Evolutionary conservation across 352 stramenopile genomes (phyloP).

Genomic region (Phytophthora europaea): DNA sequence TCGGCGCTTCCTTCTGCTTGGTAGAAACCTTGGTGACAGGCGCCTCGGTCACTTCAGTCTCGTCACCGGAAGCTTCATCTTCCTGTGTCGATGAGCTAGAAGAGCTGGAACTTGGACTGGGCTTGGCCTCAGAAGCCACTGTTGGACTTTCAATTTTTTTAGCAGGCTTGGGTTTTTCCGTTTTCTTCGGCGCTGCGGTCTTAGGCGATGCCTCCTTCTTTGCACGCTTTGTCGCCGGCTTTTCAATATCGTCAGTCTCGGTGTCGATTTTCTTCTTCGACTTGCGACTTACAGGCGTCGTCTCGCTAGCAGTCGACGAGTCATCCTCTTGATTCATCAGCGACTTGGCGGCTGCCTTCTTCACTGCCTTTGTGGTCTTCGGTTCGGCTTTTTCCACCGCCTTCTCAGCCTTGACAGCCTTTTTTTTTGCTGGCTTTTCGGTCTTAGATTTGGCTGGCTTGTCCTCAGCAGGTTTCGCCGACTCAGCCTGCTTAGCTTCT

Average conservation of each 20-base stretch:
- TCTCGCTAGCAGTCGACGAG: conserved; percentile 36
- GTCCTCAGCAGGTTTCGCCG: conserved; percentile 6
- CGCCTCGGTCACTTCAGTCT: conserved; percentile 36
- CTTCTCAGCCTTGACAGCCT: background rate
- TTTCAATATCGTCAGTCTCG: conserved; percentile 32
- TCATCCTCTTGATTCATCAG: conserved; percentile 17
- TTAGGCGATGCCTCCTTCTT: conserved; percentile 42
- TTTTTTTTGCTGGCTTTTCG: conserved; percentile 30
- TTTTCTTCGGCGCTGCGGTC: conserved; percentile 31
- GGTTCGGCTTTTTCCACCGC: conserved; percentile 2
- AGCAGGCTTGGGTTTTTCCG: conserved; percentile 29
- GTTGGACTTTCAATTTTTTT: conserved; percentile 21
- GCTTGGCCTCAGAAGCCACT: conserved; percentile 12
- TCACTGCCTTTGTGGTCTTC: conserved; percentile 24
- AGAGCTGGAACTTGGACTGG: conserved; percentile 24
- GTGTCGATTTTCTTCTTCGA: conserved; percentile 52
- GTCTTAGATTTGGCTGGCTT: background rate
- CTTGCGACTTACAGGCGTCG: conserved; percentile 28
- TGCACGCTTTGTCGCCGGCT: conserved; percentile 48
- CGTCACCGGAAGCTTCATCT: conserved; percentile 31
- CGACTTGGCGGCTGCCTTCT: conserved; percentile 27
- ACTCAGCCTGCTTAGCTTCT: conserved; percentile 3
- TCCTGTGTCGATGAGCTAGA: conserved; percentile 20
- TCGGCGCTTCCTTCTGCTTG: conserved; percentile 12
- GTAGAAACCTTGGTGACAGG: conserved; percentile 10